phyloP scores from a whole-genome alignment of 331 rosid species.

The Cydonia oblonga region DNA sequence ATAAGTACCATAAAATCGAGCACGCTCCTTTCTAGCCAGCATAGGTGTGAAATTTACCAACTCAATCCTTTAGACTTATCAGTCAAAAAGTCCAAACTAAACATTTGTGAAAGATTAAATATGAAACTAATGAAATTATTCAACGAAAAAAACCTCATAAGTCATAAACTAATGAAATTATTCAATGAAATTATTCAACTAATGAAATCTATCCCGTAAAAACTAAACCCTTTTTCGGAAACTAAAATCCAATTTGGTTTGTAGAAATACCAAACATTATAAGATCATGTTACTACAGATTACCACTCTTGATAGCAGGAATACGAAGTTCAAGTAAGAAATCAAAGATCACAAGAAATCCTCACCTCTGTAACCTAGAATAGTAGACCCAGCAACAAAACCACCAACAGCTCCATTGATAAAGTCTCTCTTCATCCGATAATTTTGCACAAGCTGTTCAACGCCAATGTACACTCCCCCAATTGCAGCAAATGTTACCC shows the following conservation, averaged over 20 bases:
- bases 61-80: background rate
- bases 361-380: slow-evolving; percentile 78
- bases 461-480: slow-evolving; percentile 93
- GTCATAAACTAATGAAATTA: too few relatives aligned
- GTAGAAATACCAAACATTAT: background rate
- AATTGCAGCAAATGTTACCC: slow-evolving; percentile 87
- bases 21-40: background rate
- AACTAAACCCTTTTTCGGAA: background rate
- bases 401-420: slow-evolving; percentile 95
- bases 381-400: slow-evolving; percentile 80
- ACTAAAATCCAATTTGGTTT: background rate
- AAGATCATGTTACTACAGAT: background rate
- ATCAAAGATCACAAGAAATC: slow-evolving; percentile 11
- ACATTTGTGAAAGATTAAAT: background rate
- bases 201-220: background rate
- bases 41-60: background rate
- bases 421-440: slow-evolving; percentile 79
- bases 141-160: background rate
- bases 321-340: background rate
- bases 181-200: too few relatives aligned
- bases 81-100: background rate
- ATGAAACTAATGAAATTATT: background rate
- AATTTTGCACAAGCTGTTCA: slow-evolving; percentile 76
- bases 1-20: background rate
- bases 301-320: background rate